Evolutionary conservation across 2,329 filamentous ascomycete genomes (phyloP), one percentile per base, ranked within the genome.

Genomic region (Xylariaceae sp.): DNA sequence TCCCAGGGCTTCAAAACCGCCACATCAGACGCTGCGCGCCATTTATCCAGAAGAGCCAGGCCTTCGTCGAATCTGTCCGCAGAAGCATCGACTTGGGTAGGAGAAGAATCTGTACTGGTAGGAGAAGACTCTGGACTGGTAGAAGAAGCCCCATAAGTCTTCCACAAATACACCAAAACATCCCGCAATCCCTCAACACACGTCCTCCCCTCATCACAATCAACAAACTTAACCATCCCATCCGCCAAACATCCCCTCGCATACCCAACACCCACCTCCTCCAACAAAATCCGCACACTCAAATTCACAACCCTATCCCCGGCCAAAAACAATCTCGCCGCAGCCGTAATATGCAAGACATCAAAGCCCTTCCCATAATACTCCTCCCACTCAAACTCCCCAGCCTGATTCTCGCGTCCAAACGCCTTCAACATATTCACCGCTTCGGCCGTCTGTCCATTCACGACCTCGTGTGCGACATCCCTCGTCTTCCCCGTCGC

Each of bases 311-410:
- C 66, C 0, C 65, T 35, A 58, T 85, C 82, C 0, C 71, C 67
- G 1, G 79, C 80, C 2, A 76, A 65, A 66, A 82, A 85, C 52
- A 86, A 73, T 13, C 82, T 73, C 30, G 81, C 77, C 23, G 80
- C 75, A 39, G 69, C 66, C 60, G 75, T 78, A 68, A 87, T 81
- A 68, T 94, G 87, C 59, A 94, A 74, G 4, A 96, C 90, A 69
- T 99, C 89, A 64, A 92, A 96, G 0, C 94, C 94, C 0, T 70
- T 66, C 0, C 92, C 92, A 68, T 99, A 99, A 23, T 82, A 75
- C 0, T 76, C 76, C 3, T 86, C 77, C 93, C 93, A 96, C 66
- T 88, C 80, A 64, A 94, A 92, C 2, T 84, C 78, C 0, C 78
- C 79, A 3, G 81, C 77, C 58, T 90, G 87, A 69, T 99, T 99